Evolutionary conservation across 2,329 filamentous ascomycete genomes (phyloP), one percentile per base, ranked within the genome.

Genomic region (Aspergillus neotritici): DNA sequence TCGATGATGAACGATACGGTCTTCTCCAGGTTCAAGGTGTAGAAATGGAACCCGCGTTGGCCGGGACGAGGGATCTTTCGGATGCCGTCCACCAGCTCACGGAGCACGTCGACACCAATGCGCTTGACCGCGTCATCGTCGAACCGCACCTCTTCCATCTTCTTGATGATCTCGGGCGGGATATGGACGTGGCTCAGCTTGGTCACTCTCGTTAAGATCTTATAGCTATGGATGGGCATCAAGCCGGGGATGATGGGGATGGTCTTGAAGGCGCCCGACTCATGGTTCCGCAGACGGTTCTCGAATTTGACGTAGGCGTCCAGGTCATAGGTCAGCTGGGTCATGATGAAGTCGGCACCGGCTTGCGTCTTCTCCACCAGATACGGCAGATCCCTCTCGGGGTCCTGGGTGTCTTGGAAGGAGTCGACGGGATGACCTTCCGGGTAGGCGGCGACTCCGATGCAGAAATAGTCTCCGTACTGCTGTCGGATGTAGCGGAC

Each of bases 281-380:
- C 80, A 59, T 98, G 88, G 41, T 83, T 79, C 47, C 89, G 76
- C 53, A 98, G 66, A 39, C 76, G 79, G 51, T 72, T 77, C 69
- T 97, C 91, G 60, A 94, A 97, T 29, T 73, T 73, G 43, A 83
- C 78, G 62, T 94, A 98, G 13, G 87, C 87, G 3, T 86, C 76
- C 16, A 89, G 78, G 61, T 97, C 89, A 66, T 95, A 98, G 68
- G 96, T 97, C 7, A 98, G 76, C 66, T 98, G 93, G 1, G 93
- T 97, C 87, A 98, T 95, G 67, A 98, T 86, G 62, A 98, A 98
- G 68, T 97, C 90, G 39, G 90, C 93, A 1, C 93, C 93, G 3
- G 93, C 93, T 55, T 84, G 76, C 1, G 84, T 85, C 75, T 98
- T 98, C 54, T 95, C 89, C 9, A 94, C 80, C 41, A 98, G 74